A percentile compares a stretch with the other conserved stretches of the same genome.
Evolutionary conservation across 169 alveolate species (phyloP).

Genomic region (Toxoplasma gondii): DNA sequence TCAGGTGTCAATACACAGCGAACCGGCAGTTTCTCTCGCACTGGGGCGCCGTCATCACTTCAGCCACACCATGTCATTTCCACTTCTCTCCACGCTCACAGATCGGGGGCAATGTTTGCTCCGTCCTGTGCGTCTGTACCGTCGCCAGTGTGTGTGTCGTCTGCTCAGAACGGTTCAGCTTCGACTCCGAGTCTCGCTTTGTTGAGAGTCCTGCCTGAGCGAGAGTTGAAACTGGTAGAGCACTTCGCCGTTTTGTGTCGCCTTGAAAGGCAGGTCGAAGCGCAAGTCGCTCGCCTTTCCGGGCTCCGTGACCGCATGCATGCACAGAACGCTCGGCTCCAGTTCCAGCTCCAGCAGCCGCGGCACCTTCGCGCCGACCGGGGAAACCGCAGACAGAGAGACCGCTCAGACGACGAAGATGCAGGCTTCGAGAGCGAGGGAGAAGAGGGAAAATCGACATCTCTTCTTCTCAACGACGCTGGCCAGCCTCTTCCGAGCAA

Average conservation of each 20-base stretch:
- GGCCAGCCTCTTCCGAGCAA: slow-evolving; percentile 65
- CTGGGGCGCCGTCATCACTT: too few relatives aligned
- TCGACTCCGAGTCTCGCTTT: neutral
- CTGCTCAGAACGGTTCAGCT: too few relatives aligned
- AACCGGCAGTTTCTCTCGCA: too few relatives aligned
- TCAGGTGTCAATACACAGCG: too few relatives aligned
- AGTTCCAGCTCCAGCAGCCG: slow-evolving; percentile 24
- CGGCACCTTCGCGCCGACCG: neutral
- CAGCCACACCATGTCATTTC: too few relatives aligned
- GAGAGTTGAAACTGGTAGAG: neutral
- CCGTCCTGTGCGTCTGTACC: neutral
- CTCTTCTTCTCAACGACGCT: slow-evolving; percentile 29
- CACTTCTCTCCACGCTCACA: too few relatives aligned
- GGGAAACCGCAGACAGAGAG: neutral
- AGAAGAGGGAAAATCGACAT: neutral
- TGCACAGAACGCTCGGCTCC: slow-evolving; percentile 18
- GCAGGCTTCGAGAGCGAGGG: neutral
- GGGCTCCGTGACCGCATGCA: slow-evolving; percentile 29
- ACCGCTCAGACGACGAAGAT: neutral
- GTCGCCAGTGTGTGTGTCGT: neutral
- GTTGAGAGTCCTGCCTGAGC: neutral
- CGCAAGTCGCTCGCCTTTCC: slow-evolving; percentile 19
- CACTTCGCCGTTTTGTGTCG: slow-evolving; percentile 56
- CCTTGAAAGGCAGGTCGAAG: slow-evolving; percentile 29
- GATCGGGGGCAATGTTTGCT: neutral